A percentile compares a stretch with the other conserved stretches of the same genome.
phyloP scores from a whole-genome alignment of 352 stramenopile genomes.

The Peronospora belbahrii region DNA sequence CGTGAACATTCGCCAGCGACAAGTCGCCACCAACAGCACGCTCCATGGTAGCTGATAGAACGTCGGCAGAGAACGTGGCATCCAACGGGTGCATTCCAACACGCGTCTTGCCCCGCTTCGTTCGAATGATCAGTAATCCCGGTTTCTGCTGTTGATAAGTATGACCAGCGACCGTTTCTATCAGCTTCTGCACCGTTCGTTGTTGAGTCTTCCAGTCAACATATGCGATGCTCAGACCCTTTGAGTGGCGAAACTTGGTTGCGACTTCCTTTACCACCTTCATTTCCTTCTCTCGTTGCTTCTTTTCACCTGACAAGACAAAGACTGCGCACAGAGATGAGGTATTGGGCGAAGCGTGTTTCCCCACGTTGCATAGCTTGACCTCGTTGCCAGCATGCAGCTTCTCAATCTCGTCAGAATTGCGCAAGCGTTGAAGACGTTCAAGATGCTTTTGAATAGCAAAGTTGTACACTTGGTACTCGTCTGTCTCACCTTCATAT shows the following conservation, averaged over 20 bases:
- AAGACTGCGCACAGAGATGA: constrained; percentile 68
- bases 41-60: constrained; percentile 63
- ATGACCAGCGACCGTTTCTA: constrained; percentile 18
- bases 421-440: constrained; percentile 55
- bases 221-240: constrained; percentile 53
- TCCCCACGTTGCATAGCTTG: constrained; percentile 70
- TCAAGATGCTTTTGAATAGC: constrained; percentile 75
- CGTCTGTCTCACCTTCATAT: constrained; percentile 63
- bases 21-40: constrained; percentile 64
- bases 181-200: constrained; percentile 41
- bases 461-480: constrained; percentile 82
- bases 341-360: constrained; percentile 38
- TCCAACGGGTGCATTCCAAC: constrained; percentile 30
- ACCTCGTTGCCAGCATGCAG: constrained; percentile 64
- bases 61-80: constrained; percentile 36
- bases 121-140: constrained; percentile 53
- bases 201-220: constrained; percentile 69
- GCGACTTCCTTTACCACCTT: constrained; percentile 45
- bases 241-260: constrained; percentile 58
- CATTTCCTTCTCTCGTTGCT: constrained; percentile 37
- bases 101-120: constrained; percentile 57
- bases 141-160: constrained; percentile 29
- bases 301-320: constrained; percentile 47
- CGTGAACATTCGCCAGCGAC: constrained; percentile 25
- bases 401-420: constrained; percentile 59